Conservation (phyloP, 305 asterid species). For the Euphrasia arctica region DNA sequence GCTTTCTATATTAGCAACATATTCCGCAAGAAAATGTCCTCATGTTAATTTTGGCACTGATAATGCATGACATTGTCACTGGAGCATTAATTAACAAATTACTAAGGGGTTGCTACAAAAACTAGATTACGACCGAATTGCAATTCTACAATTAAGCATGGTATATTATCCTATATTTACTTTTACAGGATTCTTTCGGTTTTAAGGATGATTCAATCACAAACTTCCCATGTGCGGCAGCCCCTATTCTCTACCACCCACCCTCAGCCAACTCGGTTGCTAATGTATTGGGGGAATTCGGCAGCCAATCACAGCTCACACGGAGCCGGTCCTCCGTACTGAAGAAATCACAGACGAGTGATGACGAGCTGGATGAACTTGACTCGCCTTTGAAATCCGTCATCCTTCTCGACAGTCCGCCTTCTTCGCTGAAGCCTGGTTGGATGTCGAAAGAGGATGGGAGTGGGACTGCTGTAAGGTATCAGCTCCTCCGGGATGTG, state of each 20-base stretch:
- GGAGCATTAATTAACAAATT: background rate
- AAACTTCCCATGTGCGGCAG: conserved; percentile 69
- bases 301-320: conserved; percentile 36
- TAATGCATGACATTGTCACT: too few relatives aligned
- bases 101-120: background rate
- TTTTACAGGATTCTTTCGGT: conserved; percentile 44
- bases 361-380: conserved; percentile 75
- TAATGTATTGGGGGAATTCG: conserved; percentile 45
- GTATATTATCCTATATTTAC: background rate
- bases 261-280: conserved; percentile 50
- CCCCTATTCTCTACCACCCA: conserved; percentile 51
- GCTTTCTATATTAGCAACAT: background rate
- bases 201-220: conserved; percentile 44
- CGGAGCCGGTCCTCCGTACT: conserved; percentile 65
- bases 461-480: conserved; percentile 40
- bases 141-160: background rate
- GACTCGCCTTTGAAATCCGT: conserved; percentile 66
- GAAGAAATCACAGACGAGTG: conserved; percentile 78
- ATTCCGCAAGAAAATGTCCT: background rate
- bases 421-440: conserved; percentile 33
- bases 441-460: conserved; percentile 38
- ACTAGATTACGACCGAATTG: background rate
- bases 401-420: conserved; percentile 31
- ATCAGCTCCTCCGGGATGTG: conserved; percentile 55
- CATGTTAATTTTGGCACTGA: background rate